Evolutionary conservation across 768 basidiomycete genomes (phyloP), one percentile per base, ranked within the genome.

Genomic region (Scleroderma bovista): DNA sequence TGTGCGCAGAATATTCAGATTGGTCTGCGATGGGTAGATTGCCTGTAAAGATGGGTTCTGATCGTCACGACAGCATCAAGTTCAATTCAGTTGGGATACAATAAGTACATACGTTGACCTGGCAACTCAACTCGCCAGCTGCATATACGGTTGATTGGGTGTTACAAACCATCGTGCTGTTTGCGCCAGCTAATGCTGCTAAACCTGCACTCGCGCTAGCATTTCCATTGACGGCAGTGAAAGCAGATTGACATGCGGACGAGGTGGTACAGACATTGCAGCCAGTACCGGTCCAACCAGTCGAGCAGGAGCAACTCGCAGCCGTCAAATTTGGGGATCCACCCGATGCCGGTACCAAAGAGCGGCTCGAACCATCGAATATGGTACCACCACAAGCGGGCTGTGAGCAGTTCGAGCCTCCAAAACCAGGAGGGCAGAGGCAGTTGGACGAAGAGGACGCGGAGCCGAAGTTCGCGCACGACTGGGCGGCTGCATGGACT

Each of bases 21-120:
- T 83, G 0, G 91, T 79, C 6, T 71, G 60, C n/a, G 77, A 70
- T 1, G 93, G 86, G 61, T 75, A 96, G 15, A 95, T 57, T 0
- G 74, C 72, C 73, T 89, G 84, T 1, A 97, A 70, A 0, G 90
- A 93, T 1, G 90, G 88, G 59, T 94, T 92, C 90, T 93, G 24
- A 50, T 42, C 17, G 47, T 41, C 8, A 39, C 8, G 13, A 47
- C 15, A 53, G 29, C 15, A 48, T 49, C 19, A 49, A 36, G 39
- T 15, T 13, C 12, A 37, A 31, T 15, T 31, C 32, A 23, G 29
- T 23, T n/a, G n/a, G 20, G 31, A 32, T 10, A 15, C 17, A 9
- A n/a, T 2, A 26, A 16, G 23, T 24, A 77, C 85, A 48, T 67
- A 92, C 92, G 50, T 79, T 73, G 12, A 95, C 92, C 48, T 75